These are phyloP conservation scores for Cocos nucifera DNA, from an alignment of 176 grass and related monocot species.

Conservation along the genomic window DNA sequence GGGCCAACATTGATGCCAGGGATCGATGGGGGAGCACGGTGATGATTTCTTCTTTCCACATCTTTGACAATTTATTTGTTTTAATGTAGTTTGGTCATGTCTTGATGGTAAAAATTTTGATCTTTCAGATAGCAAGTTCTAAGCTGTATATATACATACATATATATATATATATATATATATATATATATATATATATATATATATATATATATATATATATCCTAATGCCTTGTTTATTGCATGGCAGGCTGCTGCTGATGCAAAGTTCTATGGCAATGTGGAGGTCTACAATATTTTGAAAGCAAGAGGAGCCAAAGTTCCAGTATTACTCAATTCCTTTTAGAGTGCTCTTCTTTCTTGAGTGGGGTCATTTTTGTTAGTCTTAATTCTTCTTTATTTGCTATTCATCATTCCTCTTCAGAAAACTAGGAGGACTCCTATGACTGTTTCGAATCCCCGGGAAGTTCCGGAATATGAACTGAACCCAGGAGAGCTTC, in stretches of 20 bases:
- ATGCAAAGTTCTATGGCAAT: constrained; percentile 82
- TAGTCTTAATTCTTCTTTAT: background rate
- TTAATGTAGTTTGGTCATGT: background rate
- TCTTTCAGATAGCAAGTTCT: too few species aligned
- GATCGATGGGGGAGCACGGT: constrained; percentile 99
- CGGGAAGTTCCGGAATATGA: constrained; percentile 85
- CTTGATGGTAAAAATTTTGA: too few species aligned
- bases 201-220: too few species aligned
- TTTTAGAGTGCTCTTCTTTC: background rate
- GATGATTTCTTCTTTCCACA: background rate
- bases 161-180: too few species aligned
- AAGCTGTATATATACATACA: too few species aligned
- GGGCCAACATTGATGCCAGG: constrained; percentile 81
- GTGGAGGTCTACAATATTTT: constrained; percentile 59
- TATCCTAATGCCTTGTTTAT: background rate
- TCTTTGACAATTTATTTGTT: background rate
- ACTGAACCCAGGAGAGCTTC: constrained; percentile 65
- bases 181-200: too few species aligned
- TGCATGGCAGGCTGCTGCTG: constrained; percentile 49
- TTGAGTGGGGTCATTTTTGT: background rate
- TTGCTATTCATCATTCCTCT: background rate
- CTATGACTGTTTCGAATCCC: constrained; percentile 56
- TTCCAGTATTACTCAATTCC: constrained; percentile 35
- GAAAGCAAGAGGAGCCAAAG: constrained; percentile 69
- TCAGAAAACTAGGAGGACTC: constrained; percentile 63